These are phyloP conservation scores for Taiozyma sp. DNA, from an alignment of 1,139 yeast genomes.

Conservation along the genomic window DNA sequence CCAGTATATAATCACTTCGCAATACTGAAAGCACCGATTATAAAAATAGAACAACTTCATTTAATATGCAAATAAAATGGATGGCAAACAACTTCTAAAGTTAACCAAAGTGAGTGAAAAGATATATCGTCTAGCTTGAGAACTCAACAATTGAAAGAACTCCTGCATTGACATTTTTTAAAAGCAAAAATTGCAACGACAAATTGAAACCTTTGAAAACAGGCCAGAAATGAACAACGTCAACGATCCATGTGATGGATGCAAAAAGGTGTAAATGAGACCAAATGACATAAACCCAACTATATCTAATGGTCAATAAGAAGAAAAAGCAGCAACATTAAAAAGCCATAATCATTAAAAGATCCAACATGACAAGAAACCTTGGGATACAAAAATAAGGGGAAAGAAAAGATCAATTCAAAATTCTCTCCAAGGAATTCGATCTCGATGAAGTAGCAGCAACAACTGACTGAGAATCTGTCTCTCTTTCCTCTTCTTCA, in stretches of 20 bases:
- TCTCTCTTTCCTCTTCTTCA: not conserved
- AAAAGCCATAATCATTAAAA: not conserved
- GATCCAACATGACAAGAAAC: not conserved
- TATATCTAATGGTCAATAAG: not conserved
- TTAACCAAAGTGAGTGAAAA: not conserved
- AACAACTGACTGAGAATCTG: not conserved
- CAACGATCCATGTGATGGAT: not conserved
- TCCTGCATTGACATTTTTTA: not conserved
- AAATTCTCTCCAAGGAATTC: constrained; percentile 6
- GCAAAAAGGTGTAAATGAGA: not conserved
- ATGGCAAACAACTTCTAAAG: not conserved
- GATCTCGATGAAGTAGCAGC: constrained; percentile 1
- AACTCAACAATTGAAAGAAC: not conserved
- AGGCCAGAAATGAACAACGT: not conserved
- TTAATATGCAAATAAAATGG: not conserved
- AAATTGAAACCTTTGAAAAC: not conserved
- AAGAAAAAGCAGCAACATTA: not conserved
- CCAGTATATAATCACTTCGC: not conserved
- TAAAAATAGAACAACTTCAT: not conserved
- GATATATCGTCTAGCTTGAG: not conserved
- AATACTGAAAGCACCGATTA: not conserved
- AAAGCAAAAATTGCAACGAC: not conserved
- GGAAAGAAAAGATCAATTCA: constrained; percentile 2
- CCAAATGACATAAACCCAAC: not conserved
- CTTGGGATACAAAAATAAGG: not conserved